These are phyloP conservation scores for Polytrichum formosum DNA, from an alignment of 225 moss, liverwort and hornwort genomes.

Conservation along the genomic window DNA sequence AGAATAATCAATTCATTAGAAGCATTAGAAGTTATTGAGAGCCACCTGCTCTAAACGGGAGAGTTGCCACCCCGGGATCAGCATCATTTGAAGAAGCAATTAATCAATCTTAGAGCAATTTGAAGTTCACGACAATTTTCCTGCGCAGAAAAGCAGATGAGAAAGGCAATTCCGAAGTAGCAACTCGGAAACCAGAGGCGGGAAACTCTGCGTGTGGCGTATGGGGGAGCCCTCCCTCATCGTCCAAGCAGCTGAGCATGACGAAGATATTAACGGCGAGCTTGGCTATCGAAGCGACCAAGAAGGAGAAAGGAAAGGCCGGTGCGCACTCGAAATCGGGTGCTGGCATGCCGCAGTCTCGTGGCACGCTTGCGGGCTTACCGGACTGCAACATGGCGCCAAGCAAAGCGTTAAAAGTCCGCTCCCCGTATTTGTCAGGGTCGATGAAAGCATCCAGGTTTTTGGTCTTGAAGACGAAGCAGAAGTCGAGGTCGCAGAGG, in stretches of 20 bases:
- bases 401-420: slow-evolving; percentile 13
- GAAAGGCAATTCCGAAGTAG: slow-evolving; percentile 9
- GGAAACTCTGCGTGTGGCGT: not conserved
- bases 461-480: slow-evolving; percentile 15
- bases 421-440: slow-evolving; percentile 21
- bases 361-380: slow-evolving; percentile 10
- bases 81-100: too few species aligned
- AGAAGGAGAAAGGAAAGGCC: slow-evolving; percentile 15
- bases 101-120: not conserved
- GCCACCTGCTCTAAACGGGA: too few species aligned
- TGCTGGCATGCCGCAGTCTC: slow-evolving; percentile 9
- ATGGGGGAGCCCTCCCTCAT: slow-evolving; percentile 15
- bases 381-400: slow-evolving; percentile 23
- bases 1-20: too few species aligned
- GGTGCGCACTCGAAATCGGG: slow-evolving; percentile 12
- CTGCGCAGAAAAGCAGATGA: slow-evolving; percentile 22
- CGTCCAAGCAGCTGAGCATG: slow-evolving; percentile 42
- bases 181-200: slow-evolving; percentile 11
- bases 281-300: slow-evolving; percentile 31
- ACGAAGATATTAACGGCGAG: slow-evolving; percentile 41
- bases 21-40: too few species aligned
- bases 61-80: too few species aligned
- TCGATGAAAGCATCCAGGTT: slow-evolving; percentile 13
- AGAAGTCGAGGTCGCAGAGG: slow-evolving; percentile 12
- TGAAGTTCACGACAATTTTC: slow-evolving; percentile 9